phyloP scores from a whole-genome alignment of 139 green algal genomes.

The Marvania coccoides region DNA sequence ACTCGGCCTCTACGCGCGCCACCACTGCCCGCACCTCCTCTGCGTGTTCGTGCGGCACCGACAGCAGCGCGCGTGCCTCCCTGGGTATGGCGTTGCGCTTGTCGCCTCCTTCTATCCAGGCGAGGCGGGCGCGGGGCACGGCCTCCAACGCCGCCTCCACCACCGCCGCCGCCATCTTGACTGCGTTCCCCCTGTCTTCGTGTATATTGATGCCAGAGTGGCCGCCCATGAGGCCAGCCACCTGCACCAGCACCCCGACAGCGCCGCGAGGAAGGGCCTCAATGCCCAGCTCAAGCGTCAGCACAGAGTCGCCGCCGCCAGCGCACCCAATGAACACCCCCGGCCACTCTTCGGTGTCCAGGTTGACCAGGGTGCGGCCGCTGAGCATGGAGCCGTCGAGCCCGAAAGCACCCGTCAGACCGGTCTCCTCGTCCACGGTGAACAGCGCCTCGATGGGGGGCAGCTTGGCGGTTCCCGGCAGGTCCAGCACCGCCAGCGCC shows the following conservation, averaged over 20 bases:
- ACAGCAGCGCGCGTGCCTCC: constrained; percentile 30
- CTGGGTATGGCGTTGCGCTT: constrained; percentile 72
- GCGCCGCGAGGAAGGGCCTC: neutral
- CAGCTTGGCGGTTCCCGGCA: constrained; percentile 31
- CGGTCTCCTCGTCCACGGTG: constrained; percentile 67
- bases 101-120: constrained; percentile 43
- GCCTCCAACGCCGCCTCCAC: constrained; percentile 3
- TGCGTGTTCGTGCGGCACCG: constrained; percentile 16
- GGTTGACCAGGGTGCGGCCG: constrained; percentile 61
- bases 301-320: constrained; percentile 50
- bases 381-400: constrained; percentile 48
- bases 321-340: constrained; percentile 70
- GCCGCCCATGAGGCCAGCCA: constrained; percentile 47
- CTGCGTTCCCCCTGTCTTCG: constrained; percentile 46
- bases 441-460: constrained; percentile 72
- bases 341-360: constrained; percentile 74
- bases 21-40: constrained; percentile 8
- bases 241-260: constrained; percentile 1
- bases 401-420: constrained; percentile 46
- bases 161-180: constrained; percentile 17
- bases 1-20: neutral
- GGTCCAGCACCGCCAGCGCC: constrained; percentile 57
- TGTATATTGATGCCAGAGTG: constrained; percentile 54
- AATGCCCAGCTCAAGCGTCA: constrained; percentile 31
- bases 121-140: constrained; percentile 20